Evolutionary conservation across 2,329 filamentous ascomycete genomes (phyloP).

Genomic region (Stagonosporopsis vannaccii): DNA sequence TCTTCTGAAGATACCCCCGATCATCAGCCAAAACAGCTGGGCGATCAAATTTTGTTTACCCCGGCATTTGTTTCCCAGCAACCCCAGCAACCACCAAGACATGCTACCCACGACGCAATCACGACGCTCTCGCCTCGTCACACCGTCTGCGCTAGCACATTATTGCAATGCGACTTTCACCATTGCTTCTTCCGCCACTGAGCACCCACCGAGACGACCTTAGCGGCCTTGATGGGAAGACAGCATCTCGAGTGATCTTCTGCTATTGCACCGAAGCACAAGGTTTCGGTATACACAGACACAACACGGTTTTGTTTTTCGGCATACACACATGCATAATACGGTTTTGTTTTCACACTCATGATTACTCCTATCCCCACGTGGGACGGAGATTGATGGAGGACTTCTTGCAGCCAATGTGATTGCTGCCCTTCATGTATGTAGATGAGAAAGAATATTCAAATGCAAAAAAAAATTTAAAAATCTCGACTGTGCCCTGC

Average conservation of each 20-base stretch:
- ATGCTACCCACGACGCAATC: not conserved
- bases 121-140: not conserved
- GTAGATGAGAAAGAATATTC: not conserved
- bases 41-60: not conserved
- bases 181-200: not conserved
- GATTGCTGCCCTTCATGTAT: not conserved
- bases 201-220: not conserved
- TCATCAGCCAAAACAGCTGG: not conserved
- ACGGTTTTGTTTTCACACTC: not conserved
- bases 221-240: not conserved
- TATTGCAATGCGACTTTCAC: not conserved
- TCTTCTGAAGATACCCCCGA: conserved; percentile 3
- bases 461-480: not conserved
- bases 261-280: not conserved
- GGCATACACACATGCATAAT: too few relatives aligned
- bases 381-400: too few relatives aligned
- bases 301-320: too few relatives aligned
- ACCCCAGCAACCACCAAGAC: not conserved
- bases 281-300: not conserved
- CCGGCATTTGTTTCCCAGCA: not conserved
- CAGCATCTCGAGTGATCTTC: not conserved
- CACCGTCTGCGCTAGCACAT: not conserved
- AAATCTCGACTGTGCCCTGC: not conserved
- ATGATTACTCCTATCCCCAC: too few relatives aligned
- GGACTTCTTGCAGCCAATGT: not conserved